Evolutionary conservation across 2,329 filamentous ascomycete genomes (phyloP), one percentile per base, ranked within the genome.

Genomic region (Monosporascus sp.): DNA sequence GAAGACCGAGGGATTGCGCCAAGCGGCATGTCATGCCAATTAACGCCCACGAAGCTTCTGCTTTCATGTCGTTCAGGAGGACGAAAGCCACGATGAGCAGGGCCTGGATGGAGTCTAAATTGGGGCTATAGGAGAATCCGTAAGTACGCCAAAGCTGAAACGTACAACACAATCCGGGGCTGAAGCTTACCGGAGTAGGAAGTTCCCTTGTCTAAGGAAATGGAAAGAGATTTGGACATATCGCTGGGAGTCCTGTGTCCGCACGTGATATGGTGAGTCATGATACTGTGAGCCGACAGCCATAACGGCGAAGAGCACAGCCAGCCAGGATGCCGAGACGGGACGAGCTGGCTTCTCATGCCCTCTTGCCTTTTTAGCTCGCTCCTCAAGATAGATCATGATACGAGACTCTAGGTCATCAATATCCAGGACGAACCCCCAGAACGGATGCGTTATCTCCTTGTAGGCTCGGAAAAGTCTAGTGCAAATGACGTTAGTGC

Each of bases 1-100:
- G 84, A 11, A 87, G 71, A 5, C 84, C 84, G 1, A 87, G 71
- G 0, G 83, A 85, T 63, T 86, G 82, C 0, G 84, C 84, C n/a
- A 87, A 73, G 26, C 84, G 77, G 56, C 82, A 85, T 0, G 83
- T 85, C 45, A 86, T 75, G 1, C 83, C 84, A 49, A 85, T 76
- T 51, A 87, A 66, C 0, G 83, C 83, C 84, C 84, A 87, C 0
- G 84, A 86, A 0, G 82, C 84, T 61, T 87, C 84, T 1, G 84
- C 83, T 62, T 86, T 86, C 84, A 87, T 87, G 55, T 87, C 84
- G 59, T 87, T 87, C 26, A 86, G 71, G 2, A 87, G 71, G 2
- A 85, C 82, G 57, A 86, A 86, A 31, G 81, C 78, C 4, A 81
- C 82, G 44, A 87, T 75, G 1, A 87, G 71, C 41, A 87, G 69